Conservation (phyloP, 1,139 yeast genomes). For the Yamadazyma triangularis region DNA sequence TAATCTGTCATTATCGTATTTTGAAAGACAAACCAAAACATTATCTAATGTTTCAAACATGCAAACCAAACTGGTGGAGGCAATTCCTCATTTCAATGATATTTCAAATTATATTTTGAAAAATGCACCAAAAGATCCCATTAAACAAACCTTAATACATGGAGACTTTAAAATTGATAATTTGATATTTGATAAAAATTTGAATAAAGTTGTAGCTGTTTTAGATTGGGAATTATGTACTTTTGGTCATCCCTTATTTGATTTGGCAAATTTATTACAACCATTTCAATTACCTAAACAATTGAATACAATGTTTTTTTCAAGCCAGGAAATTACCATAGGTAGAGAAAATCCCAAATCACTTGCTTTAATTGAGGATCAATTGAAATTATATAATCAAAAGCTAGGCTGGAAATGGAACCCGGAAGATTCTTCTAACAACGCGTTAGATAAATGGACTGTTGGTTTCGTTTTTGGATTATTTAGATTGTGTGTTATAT, state of each 20-base stretch:
- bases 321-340: constrained; percentile 27
- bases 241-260: constrained; percentile 64
- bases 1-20: constrained; percentile 30
- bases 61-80: constrained; percentile 49
- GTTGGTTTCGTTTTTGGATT: constrained; percentile 60
- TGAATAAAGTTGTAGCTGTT: constrained; percentile 50
- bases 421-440: constrained; percentile 26
- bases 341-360: constrained; percentile 36
- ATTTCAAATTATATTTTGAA: constrained; percentile 40
- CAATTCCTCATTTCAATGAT: constrained; percentile 46
- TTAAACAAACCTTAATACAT: constrained; percentile 48
- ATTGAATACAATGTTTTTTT: constrained; percentile 25
- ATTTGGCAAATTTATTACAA: constrained; percentile 56
- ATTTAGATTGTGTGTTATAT: constrained; percentile 54
- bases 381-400: constrained; percentile 23
- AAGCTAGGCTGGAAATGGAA: constrained; percentile 34
- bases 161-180: constrained; percentile 71
- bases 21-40: constrained; percentile 53
- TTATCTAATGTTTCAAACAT: constrained; percentile 42
- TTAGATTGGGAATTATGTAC: constrained; percentile 71
- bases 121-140: constrained; percentile 47
- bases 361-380: constrained; percentile 16
- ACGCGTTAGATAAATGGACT: constrained; percentile 45
- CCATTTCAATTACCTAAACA: constrained; percentile 48
- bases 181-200: constrained; percentile 48